Evolutionary conservation across 2,329 filamentous ascomycete species (phyloP), one percentile per base, ranked within the genome.

Genomic region (Amesomyces nigricolor): DNA sequence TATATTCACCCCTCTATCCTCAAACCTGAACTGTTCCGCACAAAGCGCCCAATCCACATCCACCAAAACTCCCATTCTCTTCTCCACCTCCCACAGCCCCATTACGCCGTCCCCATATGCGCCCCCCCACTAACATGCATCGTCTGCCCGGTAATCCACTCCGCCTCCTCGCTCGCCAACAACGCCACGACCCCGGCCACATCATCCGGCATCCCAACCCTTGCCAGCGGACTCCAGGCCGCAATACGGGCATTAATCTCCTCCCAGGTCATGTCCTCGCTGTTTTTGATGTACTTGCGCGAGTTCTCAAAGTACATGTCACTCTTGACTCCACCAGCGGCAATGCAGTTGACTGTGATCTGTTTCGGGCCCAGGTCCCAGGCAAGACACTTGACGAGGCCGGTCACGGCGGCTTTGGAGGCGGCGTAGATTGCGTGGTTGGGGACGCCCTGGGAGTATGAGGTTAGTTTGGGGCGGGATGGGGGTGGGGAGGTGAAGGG

Each of bases 91-190:
- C 22, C 4, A 5, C 2, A 26, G 1, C 22, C 22, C 22, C 22
- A 2, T 46, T 17, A 53, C 22, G 51, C 42, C 29, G 51, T 53
- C 5, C 22, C 51, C 51, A 53, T 53, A 47, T 53, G 51, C 26
- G 51, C 42, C 9, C 51, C 51, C 14, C 51, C 51, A 30, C 51
- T 47, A 11, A 53, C 51, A 53, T 53, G 51, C 19, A 53, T 3
- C 19, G 51, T 53, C 22, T 53, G 51, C 30, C 51, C 51, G 9
- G 51, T 53, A 11, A 53, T 47, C 51, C 51, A 53, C 16, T 43
- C 42, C 4, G 51, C 43, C 29, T 53, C 51, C 29, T 46, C 32
- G n/a, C 51, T 44, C 6, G 14, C 42, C 42, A 53, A n/a, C 32
- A 53, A 14, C 16, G 51, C 51, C 9, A 53, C 51, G 5, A 19